These are phyloP conservation scores for Kodamaea anthophila DNA, from an alignment of 1,139 yeast species.

Conservation along the genomic window DNA sequence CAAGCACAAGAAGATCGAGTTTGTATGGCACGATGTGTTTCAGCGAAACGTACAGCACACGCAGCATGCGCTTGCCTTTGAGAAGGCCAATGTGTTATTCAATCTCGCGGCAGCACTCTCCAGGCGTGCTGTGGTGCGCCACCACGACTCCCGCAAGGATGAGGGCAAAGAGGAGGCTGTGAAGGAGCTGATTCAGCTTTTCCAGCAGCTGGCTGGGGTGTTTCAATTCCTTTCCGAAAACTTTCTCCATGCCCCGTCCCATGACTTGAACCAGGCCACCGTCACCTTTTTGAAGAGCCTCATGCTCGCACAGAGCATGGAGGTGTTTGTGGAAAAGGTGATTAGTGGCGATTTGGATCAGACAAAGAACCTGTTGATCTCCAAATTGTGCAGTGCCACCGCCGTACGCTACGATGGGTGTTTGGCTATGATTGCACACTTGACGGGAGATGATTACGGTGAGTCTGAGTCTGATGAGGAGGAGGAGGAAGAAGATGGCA, in stretches of 20 bases:
- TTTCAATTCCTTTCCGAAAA: conserved; percentile 68
- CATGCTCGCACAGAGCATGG: conserved; percentile 86
- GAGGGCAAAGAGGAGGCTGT: conserved; percentile 42
- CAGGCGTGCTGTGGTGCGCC: conserved; percentile 48
- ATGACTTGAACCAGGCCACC: conserved; percentile 67
- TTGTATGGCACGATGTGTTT: conserved; percentile 80
- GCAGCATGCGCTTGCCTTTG: conserved; percentile 67
- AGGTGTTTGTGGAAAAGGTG: conserved; percentile 64
- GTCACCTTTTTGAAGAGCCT: conserved; percentile 58
- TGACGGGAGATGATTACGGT: conserved; percentile 12
- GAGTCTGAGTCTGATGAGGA: conserved; percentile 12
- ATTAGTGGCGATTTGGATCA: conserved; percentile 44
- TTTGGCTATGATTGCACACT: conserved; percentile 28
- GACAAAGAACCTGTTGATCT: conserved; percentile 57
- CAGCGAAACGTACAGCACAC: conserved; percentile 32
- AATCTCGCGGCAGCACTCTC: conserved; percentile 44
- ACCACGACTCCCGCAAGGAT: conserved; percentile 36
- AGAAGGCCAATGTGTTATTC: conserved; percentile 79
- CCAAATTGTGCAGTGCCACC: conserved; percentile 67
- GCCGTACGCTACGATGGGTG: conserved; percentile 52
- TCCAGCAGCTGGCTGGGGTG: conserved; percentile 79
- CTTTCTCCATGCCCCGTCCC: conserved; percentile 85
- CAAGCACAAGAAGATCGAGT: conserved; percentile 47
- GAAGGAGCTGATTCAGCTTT: conserved; percentile 54
- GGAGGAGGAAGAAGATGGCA: conserved; percentile 9